phyloP scores from a whole-genome alignment of 2,329 filamentous ascomycete genomes.

The Triangularia verruculosa region DNA sequence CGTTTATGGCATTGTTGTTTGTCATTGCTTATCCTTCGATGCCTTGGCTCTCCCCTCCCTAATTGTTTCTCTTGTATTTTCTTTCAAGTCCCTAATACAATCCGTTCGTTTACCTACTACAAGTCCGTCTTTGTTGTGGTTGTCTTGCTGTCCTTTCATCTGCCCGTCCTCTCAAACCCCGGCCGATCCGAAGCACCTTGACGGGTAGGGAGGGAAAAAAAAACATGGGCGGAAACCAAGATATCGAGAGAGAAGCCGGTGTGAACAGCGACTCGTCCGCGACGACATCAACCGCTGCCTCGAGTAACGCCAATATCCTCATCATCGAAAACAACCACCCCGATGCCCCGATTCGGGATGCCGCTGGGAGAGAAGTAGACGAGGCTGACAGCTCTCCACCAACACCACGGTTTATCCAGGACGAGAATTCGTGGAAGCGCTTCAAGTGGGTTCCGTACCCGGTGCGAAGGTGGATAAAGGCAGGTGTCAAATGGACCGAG shows the following conservation, averaged over 20 bases:
- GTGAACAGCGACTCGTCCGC: conserved; percentile 4
- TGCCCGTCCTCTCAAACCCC: not conserved
- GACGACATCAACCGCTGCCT: conserved; percentile 10
- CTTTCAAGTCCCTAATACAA: not conserved
- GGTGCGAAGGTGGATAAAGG: conserved; percentile 44
- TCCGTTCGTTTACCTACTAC: not conserved
- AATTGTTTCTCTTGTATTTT: not conserved
- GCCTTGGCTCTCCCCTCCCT: not conserved
- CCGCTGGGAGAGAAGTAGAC: conserved; percentile 35
- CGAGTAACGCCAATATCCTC: not conserved
- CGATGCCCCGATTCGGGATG: conserved; percentile 39
- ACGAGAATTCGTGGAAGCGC: conserved; percentile 48
- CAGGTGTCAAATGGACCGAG: conserved; percentile 48
- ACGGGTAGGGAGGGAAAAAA: not conserved
- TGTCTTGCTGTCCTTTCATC: not conserved
- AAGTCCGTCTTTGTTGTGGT: not conserved
- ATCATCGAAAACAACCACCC: conserved; percentile 34
- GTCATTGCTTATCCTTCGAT: not conserved
- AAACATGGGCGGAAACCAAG: conserved; percentile 22
- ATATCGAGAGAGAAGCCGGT: conserved; percentile 15
- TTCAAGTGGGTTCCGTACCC: conserved; percentile 60
- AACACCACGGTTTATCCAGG: conserved; percentile 60
- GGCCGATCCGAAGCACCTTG: not conserved
- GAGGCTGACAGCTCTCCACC: conserved; percentile 44
- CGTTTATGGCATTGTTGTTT: not conserved